phyloP scores from a whole-genome alignment of 1,284 basidiomycete species.

The Stygiomarasmius scandens region DNA sequence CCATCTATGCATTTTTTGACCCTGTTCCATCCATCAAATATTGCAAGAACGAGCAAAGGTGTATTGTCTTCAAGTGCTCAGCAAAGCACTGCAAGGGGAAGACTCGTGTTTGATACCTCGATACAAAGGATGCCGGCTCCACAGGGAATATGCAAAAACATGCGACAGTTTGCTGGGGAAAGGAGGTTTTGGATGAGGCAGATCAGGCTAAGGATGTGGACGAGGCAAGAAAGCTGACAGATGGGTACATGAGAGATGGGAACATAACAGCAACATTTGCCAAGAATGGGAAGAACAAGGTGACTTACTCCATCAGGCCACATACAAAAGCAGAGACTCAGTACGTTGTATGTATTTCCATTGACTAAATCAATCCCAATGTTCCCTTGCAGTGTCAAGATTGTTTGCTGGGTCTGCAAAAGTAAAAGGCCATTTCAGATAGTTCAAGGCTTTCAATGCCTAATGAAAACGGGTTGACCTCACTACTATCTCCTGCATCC shows the following conservation, averaged over 20 bases:
- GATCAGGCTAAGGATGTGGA: neutral
- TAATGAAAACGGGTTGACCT: neutral
- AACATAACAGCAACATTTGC: constrained; percentile 20
- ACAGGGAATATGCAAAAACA: constrained; percentile 29
- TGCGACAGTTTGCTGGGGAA: constrained; percentile 27
- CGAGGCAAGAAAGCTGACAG: neutral
- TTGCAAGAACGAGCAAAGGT: neutral
- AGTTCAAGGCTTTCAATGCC: neutral
- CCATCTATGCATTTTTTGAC: constrained; percentile 6
- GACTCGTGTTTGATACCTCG: constrained; percentile 19
- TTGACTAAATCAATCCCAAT: neutral
- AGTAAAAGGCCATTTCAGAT: neutral
- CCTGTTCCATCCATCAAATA: neutral
- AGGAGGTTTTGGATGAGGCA: constrained; percentile 9
- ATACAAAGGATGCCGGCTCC: constrained; percentile 23
- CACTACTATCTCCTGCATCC: neutral
- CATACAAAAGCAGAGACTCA: constrained; percentile 17
- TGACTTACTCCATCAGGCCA: constrained; percentile 21
- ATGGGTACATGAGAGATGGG: neutral
- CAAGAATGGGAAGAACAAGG: constrained; percentile 13
- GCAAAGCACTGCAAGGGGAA: neutral
- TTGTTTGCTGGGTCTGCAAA: neutral
- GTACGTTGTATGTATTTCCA: neutral
- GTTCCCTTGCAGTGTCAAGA: neutral
- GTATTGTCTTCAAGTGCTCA: neutral